Base-by-base conservation (phyloP, 371 early-diverging fungal species). In the Quaeritorhiza haematococci region DNA sequence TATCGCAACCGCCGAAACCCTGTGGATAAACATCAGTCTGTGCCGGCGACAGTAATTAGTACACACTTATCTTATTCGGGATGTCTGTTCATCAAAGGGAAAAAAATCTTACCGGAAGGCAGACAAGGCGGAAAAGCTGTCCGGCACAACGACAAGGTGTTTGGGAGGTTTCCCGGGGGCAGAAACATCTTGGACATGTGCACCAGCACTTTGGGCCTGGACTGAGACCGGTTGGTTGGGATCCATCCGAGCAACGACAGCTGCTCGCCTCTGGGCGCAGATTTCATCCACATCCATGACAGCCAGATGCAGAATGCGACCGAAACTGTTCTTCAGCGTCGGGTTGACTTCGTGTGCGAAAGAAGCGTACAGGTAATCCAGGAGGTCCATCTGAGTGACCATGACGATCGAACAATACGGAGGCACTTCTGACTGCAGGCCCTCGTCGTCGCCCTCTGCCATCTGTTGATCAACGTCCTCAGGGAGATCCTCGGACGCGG, bases 1-100 rank as follows among this genome's bases (percentile, higher is more conserved):
- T 47, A 76, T 62, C 6, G 74, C 66, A 6, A 73, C 69, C 3
- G 74, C 74, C 30, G 60, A 24, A 8, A 72, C 69, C 13, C 62
- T 33, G 60, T 68, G 47, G 26, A 58, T n/a, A 56, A 69, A 63
- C 66, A 74, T 63, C 41, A 56, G 27, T 19, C 64, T 56, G 43
- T 5, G 43, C 4, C 7, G 27, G 45, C 45, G 24, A 45, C 10
- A 45, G 45, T 24, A 45, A 45, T 45, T 7, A 6, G 19, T 23
- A 8, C 6, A n/a, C n/a, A n/a, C n/a, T n/a, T n/a, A n/a, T n/a
- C n/a, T n/a, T n/a, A n/a, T n/a, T n/a, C n/a, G n/a, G n/a, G n/a
- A n/a, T n/a, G n/a, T n/a, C n/a, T n/a, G n/a, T n/a, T n/a, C n/a
- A n/a, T n/a, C n/a, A n/a, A n/a, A n/a, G n/a, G n/a, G n/a, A n/a